Evolutionary conservation across 129 eudicot genomes (phyloP), one percentile per base, ranked within the genome.

Genomic region (Chrysanthemum lavandulifolium): DNA sequence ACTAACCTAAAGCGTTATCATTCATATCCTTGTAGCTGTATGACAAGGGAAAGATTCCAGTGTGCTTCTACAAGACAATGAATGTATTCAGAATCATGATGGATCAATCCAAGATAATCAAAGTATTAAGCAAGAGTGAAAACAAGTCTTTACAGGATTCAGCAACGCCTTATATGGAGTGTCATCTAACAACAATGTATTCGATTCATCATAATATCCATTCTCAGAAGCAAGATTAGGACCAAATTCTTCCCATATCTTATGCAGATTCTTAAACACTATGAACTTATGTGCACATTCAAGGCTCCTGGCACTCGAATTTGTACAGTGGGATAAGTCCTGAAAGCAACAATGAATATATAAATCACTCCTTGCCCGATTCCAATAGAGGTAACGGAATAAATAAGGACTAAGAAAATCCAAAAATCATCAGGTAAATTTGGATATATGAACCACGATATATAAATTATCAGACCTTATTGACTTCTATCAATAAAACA

Each of bases 141-240:
- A 27, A 65, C 25, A 64, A 40, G 69, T 33, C 96, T 76, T 87
- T 87, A 93, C 98, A 53, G 97, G 97, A 81, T 93, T 93, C 7
- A 87, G 85, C 69, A 93, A 76, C 31, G 98, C 98, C 79, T 92
- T 92, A 69, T 92, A 87, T 25, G 96, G 98, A 76, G 98, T 85
- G 82, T 92, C 98, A 82, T 92, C 98, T 74, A 92, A 73, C 68
- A 92, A 81, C 54, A 92, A 74, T 13, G 98, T 92, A 79, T 89
- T 87, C 76, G 92, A 85, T 73, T 83, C 88, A 82, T 85, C 66
- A 78, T 79, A 92, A 76, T 73, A 65, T 72, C 94, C 97, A 65
- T 85, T 86, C 73, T 81, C 74, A 86, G 93, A 88, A 52, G 83
- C 91, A 55, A 71, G 13, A 21, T 25, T 50, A 25, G 75, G 72